Percentiles rank a stretch among this genome's conserved stretches.
Evolutionary conservation across 352 stramenopile species (phyloP).

Genomic region (Pythium graminicola): DNA sequence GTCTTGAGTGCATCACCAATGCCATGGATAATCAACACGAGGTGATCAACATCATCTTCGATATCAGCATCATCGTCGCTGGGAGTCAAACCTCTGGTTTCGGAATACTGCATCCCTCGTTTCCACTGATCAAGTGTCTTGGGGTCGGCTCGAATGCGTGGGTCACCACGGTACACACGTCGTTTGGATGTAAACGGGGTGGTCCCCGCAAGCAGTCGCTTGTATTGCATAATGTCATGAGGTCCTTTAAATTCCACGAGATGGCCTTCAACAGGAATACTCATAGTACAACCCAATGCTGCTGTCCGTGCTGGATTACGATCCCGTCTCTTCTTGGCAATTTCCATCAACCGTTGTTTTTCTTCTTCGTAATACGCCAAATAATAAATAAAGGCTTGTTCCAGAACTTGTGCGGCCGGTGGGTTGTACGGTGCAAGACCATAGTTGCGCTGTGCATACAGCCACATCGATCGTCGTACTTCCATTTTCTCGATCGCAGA

Average conservation of each 20-base stretch:
- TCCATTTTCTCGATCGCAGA: slow-evolving; percentile 53
- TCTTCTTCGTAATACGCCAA: slow-evolving; percentile 60
- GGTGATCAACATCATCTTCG: slow-evolving; percentile 74
- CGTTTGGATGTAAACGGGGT: slow-evolving; percentile 78
- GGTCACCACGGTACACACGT: slow-evolving; percentile 69
- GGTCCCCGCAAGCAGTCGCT: slow-evolving; percentile 60
- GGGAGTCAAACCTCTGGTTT: slow-evolving; percentile 12
- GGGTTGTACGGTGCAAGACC: slow-evolving; percentile 70
- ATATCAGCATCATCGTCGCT: slow-evolving; percentile 45
- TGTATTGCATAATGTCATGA: slow-evolving; percentile 80
- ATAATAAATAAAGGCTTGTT: slow-evolving; percentile 71
- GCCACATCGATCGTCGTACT: slow-evolving; percentile 67
- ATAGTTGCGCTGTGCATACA: slow-evolving; percentile 80
- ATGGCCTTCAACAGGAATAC: slow-evolving; percentile 65
- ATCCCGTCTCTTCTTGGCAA: slow-evolving; percentile 32
- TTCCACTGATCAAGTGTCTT: slow-evolving; percentile 55
- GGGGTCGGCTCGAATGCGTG: slow-evolving; percentile 53
- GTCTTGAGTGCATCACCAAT: slow-evolving; percentile 80
- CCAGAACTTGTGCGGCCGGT: slow-evolving; percentile 37
- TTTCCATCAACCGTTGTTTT: slow-evolving; percentile 43
- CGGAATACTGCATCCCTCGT: slow-evolving; percentile 30
- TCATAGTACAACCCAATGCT: slow-evolving; percentile 36
- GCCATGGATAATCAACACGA: slow-evolving; percentile 84
- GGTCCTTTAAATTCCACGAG: slow-evolving; percentile 77
- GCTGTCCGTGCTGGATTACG: slow-evolving; percentile 8